Conservation (phyloP, 805 yeast species). For the Kuraishia ogatae region DNA sequence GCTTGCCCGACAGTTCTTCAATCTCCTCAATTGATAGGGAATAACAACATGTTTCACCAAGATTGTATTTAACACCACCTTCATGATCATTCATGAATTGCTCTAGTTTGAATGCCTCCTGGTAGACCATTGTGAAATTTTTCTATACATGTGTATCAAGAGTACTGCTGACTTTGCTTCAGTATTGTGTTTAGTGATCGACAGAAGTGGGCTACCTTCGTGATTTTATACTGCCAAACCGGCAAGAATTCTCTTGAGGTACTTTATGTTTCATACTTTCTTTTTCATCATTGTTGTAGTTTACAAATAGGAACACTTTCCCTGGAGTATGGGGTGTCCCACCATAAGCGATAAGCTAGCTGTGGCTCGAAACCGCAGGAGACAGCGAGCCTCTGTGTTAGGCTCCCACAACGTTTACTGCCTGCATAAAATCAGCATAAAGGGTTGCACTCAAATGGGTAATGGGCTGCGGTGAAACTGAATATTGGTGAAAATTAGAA, state of each 20-base stretch:
- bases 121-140: slow-evolving; percentile 26
- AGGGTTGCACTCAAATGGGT: neutral
- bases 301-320: no score
- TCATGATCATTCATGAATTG: slow-evolving; percentile 47
- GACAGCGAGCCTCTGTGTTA: neutral
- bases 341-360: neutral
- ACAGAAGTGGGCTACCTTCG: no score
- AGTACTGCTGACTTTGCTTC: neutral
- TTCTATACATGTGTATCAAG: neutral
- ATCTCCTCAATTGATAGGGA: slow-evolving; percentile 33
- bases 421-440: neutral
- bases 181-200: no score
- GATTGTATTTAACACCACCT: slow-evolving; percentile 25
- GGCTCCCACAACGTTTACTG: neutral
- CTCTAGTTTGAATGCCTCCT: slow-evolving; percentile 40
- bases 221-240: no score
- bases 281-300: no score
- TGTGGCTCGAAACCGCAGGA: neutral
- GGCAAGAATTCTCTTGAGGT: no score
- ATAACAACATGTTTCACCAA: slow-evolving; percentile 46
- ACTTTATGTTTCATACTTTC: no score
- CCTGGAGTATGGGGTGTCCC: neutral
- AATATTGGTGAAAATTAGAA: neutral
- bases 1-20: slow-evolving; percentile 18
- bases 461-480: neutral